A percentile compares a stretch with the other conserved stretches of the same genome.
Conservation (phyloP, 2,329 filamentous ascomycete species). For the Fusarium nisikadoi region DNA sequence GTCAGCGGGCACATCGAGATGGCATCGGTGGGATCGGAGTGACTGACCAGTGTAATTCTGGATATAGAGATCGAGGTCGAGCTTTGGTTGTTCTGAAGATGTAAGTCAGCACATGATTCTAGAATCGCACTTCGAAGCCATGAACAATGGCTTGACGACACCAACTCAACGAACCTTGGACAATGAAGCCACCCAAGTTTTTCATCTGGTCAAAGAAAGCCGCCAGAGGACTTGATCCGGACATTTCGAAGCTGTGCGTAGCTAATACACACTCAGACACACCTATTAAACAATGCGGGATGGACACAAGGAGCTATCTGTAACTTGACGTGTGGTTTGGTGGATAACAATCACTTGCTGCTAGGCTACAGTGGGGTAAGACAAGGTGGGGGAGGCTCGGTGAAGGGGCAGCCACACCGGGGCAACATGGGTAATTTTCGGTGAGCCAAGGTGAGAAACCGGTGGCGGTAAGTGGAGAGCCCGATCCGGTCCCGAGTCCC, state of each 20-base stretch:
- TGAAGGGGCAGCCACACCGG: neutral
- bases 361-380: conserved; percentile 32
- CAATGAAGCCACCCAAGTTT: conserved; percentile 57
- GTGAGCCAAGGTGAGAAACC: neutral
- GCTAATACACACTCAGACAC: neutral
- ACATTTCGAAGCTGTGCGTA: conserved; percentile 48
- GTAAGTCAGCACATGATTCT: conserved; percentile 20
- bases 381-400: conserved; percentile 17
- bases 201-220: conserved; percentile 60
- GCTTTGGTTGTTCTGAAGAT: conserved; percentile 77
- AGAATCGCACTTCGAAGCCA: neutral
- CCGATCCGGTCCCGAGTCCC: neutral
- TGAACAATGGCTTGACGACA: conserved; percentile 5
- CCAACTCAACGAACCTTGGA: conserved; percentile 54
- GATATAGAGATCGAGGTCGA: conserved; percentile 92
- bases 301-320: conserved; percentile 29
- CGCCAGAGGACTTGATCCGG: conserved; percentile 49
- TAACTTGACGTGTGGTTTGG: conserved; percentile 36
- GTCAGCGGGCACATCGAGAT: conserved; percentile 16
- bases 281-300: conserved; percentile 11
- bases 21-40: neutral
- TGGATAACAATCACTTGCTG: conserved; percentile 23
- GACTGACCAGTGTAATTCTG: conserved; percentile 83
- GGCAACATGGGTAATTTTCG: neutral
- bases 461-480: neutral